Evolutionary conservation across 306 rosid species (phyloP).

Genomic region (Delonix regia): DNA sequence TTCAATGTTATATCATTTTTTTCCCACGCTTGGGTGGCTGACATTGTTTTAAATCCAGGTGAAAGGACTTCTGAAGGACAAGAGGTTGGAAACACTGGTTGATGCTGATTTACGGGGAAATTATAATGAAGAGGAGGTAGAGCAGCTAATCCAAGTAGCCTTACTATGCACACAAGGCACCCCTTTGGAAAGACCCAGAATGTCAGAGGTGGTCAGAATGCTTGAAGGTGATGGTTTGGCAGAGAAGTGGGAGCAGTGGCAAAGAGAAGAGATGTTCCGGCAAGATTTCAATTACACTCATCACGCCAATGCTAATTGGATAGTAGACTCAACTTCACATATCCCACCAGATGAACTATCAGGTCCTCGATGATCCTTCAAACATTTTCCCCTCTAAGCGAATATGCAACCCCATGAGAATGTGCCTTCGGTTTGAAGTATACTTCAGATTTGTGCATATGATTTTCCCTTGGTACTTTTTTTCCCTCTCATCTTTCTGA

Average conservation of each 20-base stretch:
- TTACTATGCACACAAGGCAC: slow-evolving; percentile 85
- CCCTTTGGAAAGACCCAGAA: slow-evolving; percentile 83
- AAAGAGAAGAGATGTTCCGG: slow-evolving; percentile 74
- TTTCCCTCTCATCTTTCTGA: slow-evolving; percentile 38
- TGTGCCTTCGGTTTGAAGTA: slow-evolving; percentile 42
- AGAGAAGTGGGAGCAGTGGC: slow-evolving; percentile 94
- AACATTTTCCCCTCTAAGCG: slow-evolving; percentile 21
- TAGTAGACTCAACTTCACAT: slow-evolving; percentile 72
- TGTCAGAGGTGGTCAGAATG: slow-evolving; percentile 96
- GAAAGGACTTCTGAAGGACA: slow-evolving; percentile 80
- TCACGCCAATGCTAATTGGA: slow-evolving; percentile 67
- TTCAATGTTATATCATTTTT: background rate
- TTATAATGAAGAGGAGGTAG: slow-evolving; percentile 64
- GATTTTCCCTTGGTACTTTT: slow-evolving; percentile 36
- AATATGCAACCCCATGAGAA: slow-evolving; percentile 34
- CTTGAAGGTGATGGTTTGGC: slow-evolving; percentile 94
- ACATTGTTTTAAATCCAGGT: slow-evolving; percentile 57
- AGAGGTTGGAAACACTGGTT: slow-evolving; percentile 70
- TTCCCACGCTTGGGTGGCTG: background rate
- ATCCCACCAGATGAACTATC: slow-evolving; percentile 79
- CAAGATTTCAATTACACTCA: slow-evolving; percentile 54
- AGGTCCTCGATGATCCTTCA: slow-evolving; percentile 74
- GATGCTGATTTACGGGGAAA: slow-evolving; percentile 74
- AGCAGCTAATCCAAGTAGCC: slow-evolving; percentile 86
- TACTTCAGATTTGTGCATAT: slow-evolving; percentile 67